Base-by-base conservation (phyloP, 495 filamentous ascomycete species). In the Clavariopsis aquatica region DNA sequence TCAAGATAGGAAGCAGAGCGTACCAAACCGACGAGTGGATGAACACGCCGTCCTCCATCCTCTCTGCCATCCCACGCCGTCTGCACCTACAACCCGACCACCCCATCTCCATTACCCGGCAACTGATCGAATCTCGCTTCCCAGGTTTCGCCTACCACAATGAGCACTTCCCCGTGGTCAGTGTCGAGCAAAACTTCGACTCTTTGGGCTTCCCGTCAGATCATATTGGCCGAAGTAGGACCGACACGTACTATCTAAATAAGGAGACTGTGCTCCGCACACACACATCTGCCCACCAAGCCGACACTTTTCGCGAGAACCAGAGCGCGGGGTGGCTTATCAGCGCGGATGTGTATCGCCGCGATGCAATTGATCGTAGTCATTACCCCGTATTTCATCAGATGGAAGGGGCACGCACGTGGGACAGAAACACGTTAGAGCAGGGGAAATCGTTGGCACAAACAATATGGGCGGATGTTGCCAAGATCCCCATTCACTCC, bases 341-440 rank as follows among this genome's bases (percentile, higher is more conserved):
- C 70, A 87, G 87, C 63, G 95, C 92, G n/a, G 94, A 98, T 75
- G 94, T 98, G 13, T 98, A 98, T 77, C 86, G 94, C 22, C 84
- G 94, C 60, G 94, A 98, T 82, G 92, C 93, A 27, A 87, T 98
- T 71, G 94, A 98, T 74, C 86, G 90, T 55, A 90, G 85, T 68
- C 94, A 98, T 75, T 97, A 96, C 80, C 94, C 94, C 2, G 83
- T 96, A 60, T 98, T 98, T 76, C 95, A 98, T 77, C 94, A 98
- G 78, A 97, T 98, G 92, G 94, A 98, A 73, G 95, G 92, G 15
- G 93, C 93, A 8, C 81, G 87, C 66, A 86, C 92, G 61, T 98
- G 94, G 94, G 90, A 95, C 75, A 85, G 92, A 12, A 73, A 55
- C 22, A 80, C 79, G 61, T 78, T 84, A 7, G 78, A 83, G 7